Evolutionary conservation across 2,329 filamentous ascomycete genomes (phyloP).

Genomic region (Chrysoporthe cubensis): DNA sequence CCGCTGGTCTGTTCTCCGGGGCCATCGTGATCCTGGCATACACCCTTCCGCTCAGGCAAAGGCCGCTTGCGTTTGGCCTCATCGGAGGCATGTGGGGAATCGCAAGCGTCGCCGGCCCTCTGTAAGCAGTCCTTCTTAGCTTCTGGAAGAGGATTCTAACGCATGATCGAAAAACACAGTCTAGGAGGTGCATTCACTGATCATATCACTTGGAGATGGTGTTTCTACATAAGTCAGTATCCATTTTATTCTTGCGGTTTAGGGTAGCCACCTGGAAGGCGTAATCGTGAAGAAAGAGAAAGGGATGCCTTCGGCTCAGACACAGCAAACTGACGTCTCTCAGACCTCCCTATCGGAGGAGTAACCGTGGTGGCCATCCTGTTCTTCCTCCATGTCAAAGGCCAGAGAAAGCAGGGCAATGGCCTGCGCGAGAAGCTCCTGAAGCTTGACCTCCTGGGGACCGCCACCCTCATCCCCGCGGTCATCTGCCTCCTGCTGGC

Average conservation of each 20-base stretch:
- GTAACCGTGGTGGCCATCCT: constrained; percentile 53
- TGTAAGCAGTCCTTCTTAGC: constrained; percentile 32
- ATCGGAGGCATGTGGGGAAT: constrained; percentile 62
- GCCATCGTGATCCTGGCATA: constrained; percentile 52
- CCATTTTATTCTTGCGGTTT: neutral
- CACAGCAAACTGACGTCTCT: constrained; percentile 1
- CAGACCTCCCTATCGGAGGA: constrained; percentile 47
- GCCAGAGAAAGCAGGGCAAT: constrained; percentile 36
- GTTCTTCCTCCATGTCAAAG: constrained; percentile 49
- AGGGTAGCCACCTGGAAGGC: neutral
- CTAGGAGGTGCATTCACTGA: constrained; percentile 56
- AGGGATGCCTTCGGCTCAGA: no score
- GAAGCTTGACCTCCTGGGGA: constrained; percentile 55
- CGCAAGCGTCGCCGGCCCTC: constrained; percentile 49
- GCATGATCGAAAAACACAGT: neutral
- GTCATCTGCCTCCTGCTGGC: constrained; percentile 59
- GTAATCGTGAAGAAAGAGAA: no score
- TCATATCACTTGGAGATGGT: constrained; percentile 56
- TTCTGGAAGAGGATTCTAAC: neutral
- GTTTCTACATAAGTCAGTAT: constrained; percentile 44
- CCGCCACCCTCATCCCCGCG: constrained; percentile 54
- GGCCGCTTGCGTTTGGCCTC: constrained; percentile 58
- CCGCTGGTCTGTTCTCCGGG: constrained; percentile 55
- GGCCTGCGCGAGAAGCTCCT: constrained; percentile 44
- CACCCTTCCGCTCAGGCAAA: constrained; percentile 56